These are phyloP conservation scores for Daldinia eschscholtzii DNA, from an alignment of 2,329 filamentous ascomycete species.

Conservation along the genomic window DNA sequence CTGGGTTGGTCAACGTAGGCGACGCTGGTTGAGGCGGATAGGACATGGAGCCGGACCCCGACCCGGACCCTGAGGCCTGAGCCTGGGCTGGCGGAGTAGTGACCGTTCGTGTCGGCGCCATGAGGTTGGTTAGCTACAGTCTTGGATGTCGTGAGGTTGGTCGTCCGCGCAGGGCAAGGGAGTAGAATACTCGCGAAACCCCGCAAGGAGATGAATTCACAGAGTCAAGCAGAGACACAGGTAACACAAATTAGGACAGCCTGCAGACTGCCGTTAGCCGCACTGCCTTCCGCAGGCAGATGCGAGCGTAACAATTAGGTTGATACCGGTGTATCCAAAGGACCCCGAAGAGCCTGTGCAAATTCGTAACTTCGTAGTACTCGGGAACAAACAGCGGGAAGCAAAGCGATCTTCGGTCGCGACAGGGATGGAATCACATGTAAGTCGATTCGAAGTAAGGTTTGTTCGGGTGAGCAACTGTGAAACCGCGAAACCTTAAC, in stretches of 20 bases:
- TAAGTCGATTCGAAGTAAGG: conserved; percentile 23
- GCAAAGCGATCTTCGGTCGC: conserved; percentile 21
- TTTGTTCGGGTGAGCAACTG: conserved; percentile 29
- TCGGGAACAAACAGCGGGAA: conserved; percentile 19
- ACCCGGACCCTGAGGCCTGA: conserved; percentile 24
- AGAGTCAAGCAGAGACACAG: conserved; percentile 18
- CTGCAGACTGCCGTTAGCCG: conserved; percentile 41
- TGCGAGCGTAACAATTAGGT: conserved; percentile 29
- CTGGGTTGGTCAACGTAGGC: conserved; percentile 90
- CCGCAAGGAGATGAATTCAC: background rate
- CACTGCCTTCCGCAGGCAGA: conserved; percentile 35
- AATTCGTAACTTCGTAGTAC: conserved; percentile 10
- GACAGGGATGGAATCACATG: conserved; percentile 31
- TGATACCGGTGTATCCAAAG: conserved; percentile 39
- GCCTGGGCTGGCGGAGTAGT: conserved; percentile 43
- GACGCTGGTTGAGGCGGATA: conserved; percentile 73
- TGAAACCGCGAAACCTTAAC: conserved; percentile 26
- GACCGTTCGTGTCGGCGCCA: conserved; percentile 45
- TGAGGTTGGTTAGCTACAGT: conserved; percentile 27
- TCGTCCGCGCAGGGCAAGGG: conserved; percentile 14
- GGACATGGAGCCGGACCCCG: conserved; percentile 48
- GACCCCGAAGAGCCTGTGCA: conserved; percentile 21
- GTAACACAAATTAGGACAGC: conserved; percentile 29
- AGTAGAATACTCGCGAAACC: conserved; percentile 4
- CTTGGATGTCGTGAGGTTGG: conserved; percentile 22